phyloP scores from a whole-genome alignment of 805 yeast species.

The Candida dendrica region DNA sequence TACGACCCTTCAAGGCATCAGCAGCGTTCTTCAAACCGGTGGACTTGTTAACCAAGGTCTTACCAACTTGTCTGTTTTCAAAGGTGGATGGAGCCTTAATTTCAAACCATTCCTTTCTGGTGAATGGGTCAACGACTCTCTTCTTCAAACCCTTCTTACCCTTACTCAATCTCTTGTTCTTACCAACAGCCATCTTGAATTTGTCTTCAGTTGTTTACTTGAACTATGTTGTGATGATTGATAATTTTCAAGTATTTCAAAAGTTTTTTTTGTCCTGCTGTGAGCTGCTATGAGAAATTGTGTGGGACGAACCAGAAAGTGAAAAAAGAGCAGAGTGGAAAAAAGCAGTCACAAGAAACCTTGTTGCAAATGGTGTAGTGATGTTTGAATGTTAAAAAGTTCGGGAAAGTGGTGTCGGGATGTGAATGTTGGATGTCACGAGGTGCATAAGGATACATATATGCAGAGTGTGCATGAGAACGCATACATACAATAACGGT shows the following conservation, averaged over 20 bases:
- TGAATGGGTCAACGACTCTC: constrained; percentile 99
- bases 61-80: constrained; percentile 97
- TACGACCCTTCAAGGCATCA: constrained; percentile 97
- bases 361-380: too few species aligned
- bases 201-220: background rate
- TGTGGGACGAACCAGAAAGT: background rate
- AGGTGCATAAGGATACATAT: too few species aligned
- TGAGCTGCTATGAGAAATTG: background rate
- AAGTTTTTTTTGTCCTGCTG: background rate
- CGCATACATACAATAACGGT: too few species aligned
- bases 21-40: constrained; percentile 97
- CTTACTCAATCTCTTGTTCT: constrained; percentile 77
- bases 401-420: background rate
- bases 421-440: background rate
- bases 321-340: background rate
- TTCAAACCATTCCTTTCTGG: constrained; percentile 98
- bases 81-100: constrained; percentile 98
- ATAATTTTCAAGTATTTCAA: background rate
- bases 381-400: background rate
- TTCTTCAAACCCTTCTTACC: constrained; percentile 98
- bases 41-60: constrained; percentile 96
- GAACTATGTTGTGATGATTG: background rate
- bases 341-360: background rate
- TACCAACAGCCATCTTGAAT: constrained; percentile 68
- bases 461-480: too few species aligned